Evolutionary conservation across 768 basidiomycete genomes (phyloP), one percentile per base, ranked within the genome.

Genomic region (Myochromella boudieri): DNA sequence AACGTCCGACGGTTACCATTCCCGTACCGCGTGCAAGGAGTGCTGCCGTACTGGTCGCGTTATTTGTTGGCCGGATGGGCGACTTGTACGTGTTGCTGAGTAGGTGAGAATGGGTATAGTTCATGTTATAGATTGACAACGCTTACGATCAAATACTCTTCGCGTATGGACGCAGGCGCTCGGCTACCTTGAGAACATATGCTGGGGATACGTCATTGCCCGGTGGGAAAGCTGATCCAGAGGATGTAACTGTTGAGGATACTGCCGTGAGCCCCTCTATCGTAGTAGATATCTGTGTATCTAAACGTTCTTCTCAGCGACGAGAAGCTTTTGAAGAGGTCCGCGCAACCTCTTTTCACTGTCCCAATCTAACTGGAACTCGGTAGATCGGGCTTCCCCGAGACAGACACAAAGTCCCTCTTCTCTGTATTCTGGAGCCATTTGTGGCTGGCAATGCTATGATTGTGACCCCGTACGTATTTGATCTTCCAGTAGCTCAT

Each of bases 251-350:
- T 31, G 68, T 84, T 2, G 93, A 94, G 58, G 86, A 87, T 49
- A 85, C 91, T 2, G 92, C 91, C 15, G 91, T 92, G 61, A 56
- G 82, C 71, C 14, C 14, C 34, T 38, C 28, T 17, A 3, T 15
- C 20, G 28, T 39, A 9, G 4, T 24, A 37, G 31, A 9, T 2
- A 18, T 22, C 21, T 9, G 49, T 49, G 42, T 11, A 18, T 15
- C 33, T 45, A 5, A 26, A 15, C 46, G n/a, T 26, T 1, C 40
- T 20, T 11, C 45, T 0, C 44, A 93, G 91, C 70, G 93, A 44
- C 76, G 92, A 33, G 92, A 95, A 68, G 91, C 92, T 0, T 93
- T 81, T 48, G 93, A 95, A 65, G 93, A 95, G 80, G 93, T 91
- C 45, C 6, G 63, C 48, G 14, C 20, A 22, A 42, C 36, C 42